phyloP scores from a whole-genome alignment of 1,284 basidiomycete species.

The Austroboletus novae-zelandiae region DNA sequence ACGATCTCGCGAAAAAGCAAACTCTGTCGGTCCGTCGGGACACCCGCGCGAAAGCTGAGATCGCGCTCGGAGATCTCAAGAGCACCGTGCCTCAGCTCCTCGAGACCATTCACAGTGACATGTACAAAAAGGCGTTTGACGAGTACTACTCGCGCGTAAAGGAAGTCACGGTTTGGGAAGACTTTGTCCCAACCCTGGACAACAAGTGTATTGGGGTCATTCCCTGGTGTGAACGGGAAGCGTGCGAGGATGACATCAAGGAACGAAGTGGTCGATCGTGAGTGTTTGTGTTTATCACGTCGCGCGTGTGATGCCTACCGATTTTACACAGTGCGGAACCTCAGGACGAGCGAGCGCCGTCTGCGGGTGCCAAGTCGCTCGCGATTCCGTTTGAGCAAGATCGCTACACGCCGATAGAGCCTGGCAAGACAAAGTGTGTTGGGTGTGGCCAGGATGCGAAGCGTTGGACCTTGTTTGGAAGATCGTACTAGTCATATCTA shows the following conservation, averaged over 20 bases:
- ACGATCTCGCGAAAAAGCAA: conserved; percentile 84
- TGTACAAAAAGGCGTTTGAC: conserved; percentile 81
- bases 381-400: conserved; percentile 96
- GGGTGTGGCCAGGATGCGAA: conserved; percentile 85
- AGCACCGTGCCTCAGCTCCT: conserved; percentile 65
- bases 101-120: conserved; percentile 85
- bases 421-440: conserved; percentile 81
- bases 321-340: conserved; percentile 62
- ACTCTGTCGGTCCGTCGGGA: conserved; percentile 89
- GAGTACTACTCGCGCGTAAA: conserved; percentile 76
- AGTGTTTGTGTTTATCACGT: conserved; percentile 37
- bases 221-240: conserved; percentile 95
- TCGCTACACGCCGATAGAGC: conserved; percentile 73
- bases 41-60: conserved; percentile 76
- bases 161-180: conserved; percentile 83
- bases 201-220: conserved; percentile 86
- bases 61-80: conserved; percentile 65
- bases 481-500: conserved; percentile 55
- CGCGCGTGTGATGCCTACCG: neutral
- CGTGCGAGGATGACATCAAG: conserved; percentile 98
- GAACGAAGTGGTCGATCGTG: conserved; percentile 85
- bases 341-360: conserved; percentile 92
- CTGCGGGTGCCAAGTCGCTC: conserved; percentile 97
- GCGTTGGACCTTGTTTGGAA: conserved; percentile 90
- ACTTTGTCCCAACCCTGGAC: conserved; percentile 90